Base-by-base conservation (phyloP, 352 stramenopile genomes). In the Bremia lactucae region DNA sequence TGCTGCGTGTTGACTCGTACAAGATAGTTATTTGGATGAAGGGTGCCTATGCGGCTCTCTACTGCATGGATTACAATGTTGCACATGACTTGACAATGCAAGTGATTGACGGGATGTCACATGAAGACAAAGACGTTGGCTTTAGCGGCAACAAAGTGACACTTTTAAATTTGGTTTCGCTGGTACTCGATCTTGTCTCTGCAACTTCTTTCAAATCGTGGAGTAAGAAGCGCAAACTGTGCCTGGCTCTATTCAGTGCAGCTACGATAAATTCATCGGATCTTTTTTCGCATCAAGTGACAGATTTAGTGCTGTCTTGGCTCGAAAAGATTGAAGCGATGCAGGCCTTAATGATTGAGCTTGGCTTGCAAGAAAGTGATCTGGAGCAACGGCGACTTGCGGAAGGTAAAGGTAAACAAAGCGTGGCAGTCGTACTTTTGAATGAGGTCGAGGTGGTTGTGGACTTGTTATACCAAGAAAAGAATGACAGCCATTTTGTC, bases 161-260 rank as follows among this genome's bases (percentile, higher is more conserved):
- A 15, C 49, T 80, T 19, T 25, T 62, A n/a, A 52, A 74, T 23
- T 35, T 87, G 20, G 36, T 83, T 13, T 84, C 76, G 10, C 47
- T 88, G 3, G 67, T 83, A 21, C 43, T 88, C 7, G 76, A 88
- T 35, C 49, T 86, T 21, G 59, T 83, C 4, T 83, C 68, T 15
- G 58, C 69, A 4, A 68, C 72, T 26, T 74, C 71, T 1, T 86
- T 86, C 42, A 33, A 44, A 3, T 83, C 66, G 4, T 86, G 69
- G 68, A 34, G 35, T 14, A 83, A 78, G 33, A 88, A 88, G 21
- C 55, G 61, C 28, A 50, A 42, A 15, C 40, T 81, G 6, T 77
- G 68, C 38, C 58, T 47, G 4, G 34, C 49, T 14, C 25, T 78
- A 2, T 66, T 78, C 15, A 72, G 57, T 37, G 46, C 54, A 43